These are phyloP conservation scores for Coccomyxa subellipsoidea DNA, from an alignment of 163 green algal genomes.

Conservation along the genomic window DNA sequence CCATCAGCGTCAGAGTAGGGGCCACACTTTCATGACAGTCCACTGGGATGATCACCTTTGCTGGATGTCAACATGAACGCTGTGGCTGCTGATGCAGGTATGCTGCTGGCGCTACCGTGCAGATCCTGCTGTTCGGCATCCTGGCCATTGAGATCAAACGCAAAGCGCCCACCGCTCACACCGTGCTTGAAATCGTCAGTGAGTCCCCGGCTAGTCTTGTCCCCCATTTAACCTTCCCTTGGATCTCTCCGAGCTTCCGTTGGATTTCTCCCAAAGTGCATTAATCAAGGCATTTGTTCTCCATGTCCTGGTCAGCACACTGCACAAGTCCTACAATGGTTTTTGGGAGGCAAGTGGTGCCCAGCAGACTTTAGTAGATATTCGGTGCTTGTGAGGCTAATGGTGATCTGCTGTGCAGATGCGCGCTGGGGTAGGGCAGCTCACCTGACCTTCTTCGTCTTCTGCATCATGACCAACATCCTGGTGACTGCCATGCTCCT, in stretches of 20 bases:
- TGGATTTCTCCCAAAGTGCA: too few relatives aligned
- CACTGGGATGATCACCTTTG: too few relatives aligned
- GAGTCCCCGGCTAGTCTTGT: too few relatives aligned
- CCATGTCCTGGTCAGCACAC: too few relatives aligned
- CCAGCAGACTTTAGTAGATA: background rate
- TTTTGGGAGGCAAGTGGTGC: too few relatives aligned
- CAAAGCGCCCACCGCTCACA: slow-evolving; percentile 55
- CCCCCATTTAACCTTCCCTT: too few relatives aligned
- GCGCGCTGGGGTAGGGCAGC: slow-evolving; percentile 23
- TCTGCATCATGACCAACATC: slow-evolving; percentile 65
- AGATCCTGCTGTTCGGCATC: slow-evolving; percentile 93
- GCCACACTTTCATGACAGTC: too few relatives aligned
- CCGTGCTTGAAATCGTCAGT: slow-evolving; percentile 48
- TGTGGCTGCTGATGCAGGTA: slow-evolving; percentile 53
- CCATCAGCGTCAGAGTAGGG: too few relatives aligned
- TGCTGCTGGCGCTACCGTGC: slow-evolving; percentile 83
- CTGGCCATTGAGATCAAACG: slow-evolving; percentile 94
- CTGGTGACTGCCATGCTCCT: slow-evolving; percentile 50
- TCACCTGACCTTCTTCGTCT: slow-evolving; percentile 30
- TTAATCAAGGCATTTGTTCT: too few relatives aligned
- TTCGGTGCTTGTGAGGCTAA: background rate
- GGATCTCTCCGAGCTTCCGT: too few relatives aligned
- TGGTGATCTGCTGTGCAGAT: slow-evolving; percentile 10
- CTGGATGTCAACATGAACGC: background rate
- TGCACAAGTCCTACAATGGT: too few relatives aligned